Base-by-base conservation (phyloP, 805 yeast species). In the Candida anglica region DNA sequence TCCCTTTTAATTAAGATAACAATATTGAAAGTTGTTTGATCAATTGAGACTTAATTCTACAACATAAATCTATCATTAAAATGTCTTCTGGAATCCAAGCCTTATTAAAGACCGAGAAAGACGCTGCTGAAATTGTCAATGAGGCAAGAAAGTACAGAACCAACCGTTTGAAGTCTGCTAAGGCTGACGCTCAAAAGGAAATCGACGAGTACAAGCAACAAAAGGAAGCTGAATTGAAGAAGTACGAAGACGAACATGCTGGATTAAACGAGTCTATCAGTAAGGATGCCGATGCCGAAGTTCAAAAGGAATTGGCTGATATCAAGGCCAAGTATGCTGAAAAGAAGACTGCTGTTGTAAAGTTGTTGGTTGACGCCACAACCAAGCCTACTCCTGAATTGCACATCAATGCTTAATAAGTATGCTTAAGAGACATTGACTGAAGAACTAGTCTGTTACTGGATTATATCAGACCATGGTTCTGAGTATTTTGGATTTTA, bases 41-140 rank as follows among this genome's bases (percentile, higher is more conserved):
- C n/a, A n/a, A n/a, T n/a, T n/a, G n/a, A n/a, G n/a, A n/a, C n/a
- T n/a, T n/a, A n/a, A n/a, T n/a, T n/a, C n/a, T n/a, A n/a, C n/a
- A n/a, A n/a, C n/a, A n/a, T n/a, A n/a, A n/a, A n/a, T n/a, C 23
- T 9, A 9, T 11, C 9, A 21, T 11, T 27, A 27, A 13, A n/a
- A 30, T 30, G 32, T 30, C 32, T 8, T 52, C 60, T 32, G 87
- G 86, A 48, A 80, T 81, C 52, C 85, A 81, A 69, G 77, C 84
- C 44, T 73, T 81, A 39, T 69, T 81, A 41, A 81, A 84, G 73
- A 95, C 98, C 42, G 98, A 93, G 69, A 87, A 85, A 66, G 91
- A 86, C 52, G 98, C 98, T n/a, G 97, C 95, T 50, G 89, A 81
- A 49, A 85, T 89, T 44, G 98, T 93, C 41, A 75, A 89, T 52